A percentile compares a stretch with the other conserved stretches of the same genome.
Evolutionary conservation across 805 yeast species (phyloP).

Genomic region (Wickerhamomyces subpelliculosus): DNA sequence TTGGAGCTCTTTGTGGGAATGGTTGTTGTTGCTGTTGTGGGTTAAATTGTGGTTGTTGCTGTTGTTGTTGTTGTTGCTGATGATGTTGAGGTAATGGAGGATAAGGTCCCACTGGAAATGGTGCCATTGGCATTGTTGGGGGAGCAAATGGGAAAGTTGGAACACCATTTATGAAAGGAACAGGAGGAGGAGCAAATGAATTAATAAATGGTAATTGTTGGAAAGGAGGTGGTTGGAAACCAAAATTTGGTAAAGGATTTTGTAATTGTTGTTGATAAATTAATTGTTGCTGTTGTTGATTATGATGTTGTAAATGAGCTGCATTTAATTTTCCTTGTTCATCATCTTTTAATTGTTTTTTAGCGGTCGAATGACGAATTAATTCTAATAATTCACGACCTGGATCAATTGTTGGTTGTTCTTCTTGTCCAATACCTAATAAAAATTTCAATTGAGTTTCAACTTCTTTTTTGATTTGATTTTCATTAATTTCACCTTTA

Average conservation of each 20-base stretch:
- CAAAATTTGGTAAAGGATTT: constrained; percentile 5
- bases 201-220: constrained; percentile 13
- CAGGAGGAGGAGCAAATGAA: constrained; percentile 14
- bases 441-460: constrained; percentile 58
- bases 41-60: not conserved
- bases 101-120: not conserved
- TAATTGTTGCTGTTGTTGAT: constrained; percentile 3
- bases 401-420: constrained; percentile 43
- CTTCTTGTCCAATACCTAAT: constrained; percentile 45
- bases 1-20: constrained; percentile 24
- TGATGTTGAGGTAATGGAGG: not conserved
- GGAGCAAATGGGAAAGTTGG: constrained; percentile 10
- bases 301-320: constrained; percentile 1
- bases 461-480: constrained; percentile 53
- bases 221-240: constrained; percentile 15
- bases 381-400: constrained; percentile 71
- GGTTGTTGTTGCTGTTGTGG: constrained; percentile 4
- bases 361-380: constrained; percentile 40
- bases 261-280: constrained; percentile 6
- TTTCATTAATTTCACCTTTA: constrained; percentile 43
- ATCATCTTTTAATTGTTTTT: constrained; percentile 15
- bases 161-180: constrained; percentile 1
- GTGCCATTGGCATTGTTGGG: constrained; percentile 5
- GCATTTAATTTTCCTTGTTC: not conserved
- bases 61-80: too few species aligned